Conservation (phyloP, 345 rosid genomes). For the Populus ilicifolia region DNA sequence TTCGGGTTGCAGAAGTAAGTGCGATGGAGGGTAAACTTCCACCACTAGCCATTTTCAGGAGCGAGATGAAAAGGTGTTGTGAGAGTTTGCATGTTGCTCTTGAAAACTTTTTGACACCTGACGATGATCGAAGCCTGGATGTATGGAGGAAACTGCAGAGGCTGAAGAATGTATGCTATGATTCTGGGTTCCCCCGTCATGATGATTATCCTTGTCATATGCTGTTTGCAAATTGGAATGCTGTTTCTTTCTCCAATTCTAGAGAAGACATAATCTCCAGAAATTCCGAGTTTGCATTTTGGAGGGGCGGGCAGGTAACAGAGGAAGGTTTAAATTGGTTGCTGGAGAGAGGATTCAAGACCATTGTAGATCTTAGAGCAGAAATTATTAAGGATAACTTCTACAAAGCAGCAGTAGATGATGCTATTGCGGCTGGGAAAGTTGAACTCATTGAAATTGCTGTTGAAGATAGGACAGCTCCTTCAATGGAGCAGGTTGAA, state of each 20-base stretch:
- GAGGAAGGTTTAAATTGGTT: slow-evolving; percentile 87
- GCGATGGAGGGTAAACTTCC: slow-evolving; percentile 69
- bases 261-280: slow-evolving; percentile 45
- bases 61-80: slow-evolving; percentile 94
- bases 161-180: slow-evolving; percentile 88
- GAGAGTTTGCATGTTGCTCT: slow-evolving; percentile 95
- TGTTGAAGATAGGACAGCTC: slow-evolving; percentile 76
- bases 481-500: slow-evolving; percentile 87
- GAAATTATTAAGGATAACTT: slow-evolving; percentile 76
- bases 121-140: slow-evolving; percentile 55
- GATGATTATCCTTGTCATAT: slow-evolving; percentile 68
- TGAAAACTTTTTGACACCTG: slow-evolving; percentile 70
- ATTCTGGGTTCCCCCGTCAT: slow-evolving; percentile 70
- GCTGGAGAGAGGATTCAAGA: slow-evolving; percentile 65
- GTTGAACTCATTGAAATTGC: slow-evolving; percentile 67
- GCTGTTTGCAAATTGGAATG: slow-evolving; percentile 77
- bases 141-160: slow-evolving; percentile 93
- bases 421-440: slow-evolving; percentile 57
- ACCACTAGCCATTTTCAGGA: slow-evolving; percentile 83
- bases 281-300: slow-evolving; percentile 74
- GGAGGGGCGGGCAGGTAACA: slow-evolving; percentile 89
- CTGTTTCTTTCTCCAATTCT: slow-evolving; percentile 54
- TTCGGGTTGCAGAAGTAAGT: slow-evolving; percentile 43
- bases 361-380: slow-evolving; percentile 81
- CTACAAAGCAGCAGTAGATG: slow-evolving; percentile 60